Evolutionary conservation across 257 asterid genomes (phyloP).

Genomic region (Paraleonurus japonicus): DNA sequence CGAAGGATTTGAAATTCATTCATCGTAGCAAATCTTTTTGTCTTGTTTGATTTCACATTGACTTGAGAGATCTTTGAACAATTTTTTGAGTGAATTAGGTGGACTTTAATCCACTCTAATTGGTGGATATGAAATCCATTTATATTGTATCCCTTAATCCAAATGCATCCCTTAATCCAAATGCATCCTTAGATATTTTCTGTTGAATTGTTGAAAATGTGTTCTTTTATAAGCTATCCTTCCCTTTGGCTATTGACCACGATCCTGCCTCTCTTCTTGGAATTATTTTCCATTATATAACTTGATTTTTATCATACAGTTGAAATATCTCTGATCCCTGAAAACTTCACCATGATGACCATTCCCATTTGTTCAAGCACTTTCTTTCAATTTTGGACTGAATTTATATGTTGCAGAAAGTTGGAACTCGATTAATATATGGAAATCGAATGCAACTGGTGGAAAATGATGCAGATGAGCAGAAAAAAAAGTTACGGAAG

Average conservation of each 20-base stretch:
- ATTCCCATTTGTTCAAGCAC: background rate
- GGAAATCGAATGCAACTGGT: slow-evolving; percentile 49
- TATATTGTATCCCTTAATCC: background rate
- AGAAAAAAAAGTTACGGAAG: slow-evolving; percentile 64
- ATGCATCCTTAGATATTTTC: background rate
- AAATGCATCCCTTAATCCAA: background rate
- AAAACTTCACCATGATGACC: background rate
- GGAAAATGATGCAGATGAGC: slow-evolving; percentile 54
- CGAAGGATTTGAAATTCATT: background rate
- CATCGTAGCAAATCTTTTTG: background rate
- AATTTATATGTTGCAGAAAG: slow-evolving; percentile 61
- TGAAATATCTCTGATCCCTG: background rate
- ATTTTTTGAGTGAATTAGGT: background rate
- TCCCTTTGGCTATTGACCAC: background rate
- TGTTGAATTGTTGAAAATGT: background rate
- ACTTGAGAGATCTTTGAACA: background rate
- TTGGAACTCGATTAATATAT: slow-evolving; percentile 64
- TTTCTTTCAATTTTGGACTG: slow-evolving; percentile 26
- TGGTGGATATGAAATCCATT: background rate
- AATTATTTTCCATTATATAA: background rate
- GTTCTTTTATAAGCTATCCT: background rate
- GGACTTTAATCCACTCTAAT: background rate
- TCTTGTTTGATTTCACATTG: background rate
- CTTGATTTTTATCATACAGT: slow-evolving; percentile 7
- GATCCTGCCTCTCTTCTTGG: background rate